Evolutionary conservation across 345 rosid genomes (phyloP), one percentile per base, ranked within the genome.

Genomic region (Acer negundo): DNA sequence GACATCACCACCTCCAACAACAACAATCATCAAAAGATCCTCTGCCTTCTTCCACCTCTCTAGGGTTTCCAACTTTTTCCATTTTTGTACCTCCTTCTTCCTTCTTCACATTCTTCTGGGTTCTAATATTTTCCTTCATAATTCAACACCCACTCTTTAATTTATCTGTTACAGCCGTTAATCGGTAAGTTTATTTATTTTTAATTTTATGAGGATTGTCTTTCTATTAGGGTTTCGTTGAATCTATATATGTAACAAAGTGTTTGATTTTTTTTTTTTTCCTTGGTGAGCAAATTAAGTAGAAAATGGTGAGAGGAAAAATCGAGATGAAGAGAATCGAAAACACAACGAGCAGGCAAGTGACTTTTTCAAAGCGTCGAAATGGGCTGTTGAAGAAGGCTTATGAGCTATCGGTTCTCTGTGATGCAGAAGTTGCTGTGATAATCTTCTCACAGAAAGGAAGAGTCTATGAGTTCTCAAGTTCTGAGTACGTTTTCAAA

Each of bases 291-390:
- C 10, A 75, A n/a, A 35, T 35, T 35, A 35, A 55, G 64, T 24
- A 73, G 83, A 63, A 70, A 15, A 90, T 90, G 94, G 90, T 82
- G 82, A 85, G 92, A 76, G 92, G 94, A n/a, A 90, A 88, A 80
- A 66, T 87, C 72, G 76, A 88, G 83, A 84, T 90, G 86, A 88
- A 78, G 83, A 81, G 80, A 82, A 90, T 90, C 28, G 94, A 90
- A 78, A 88, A 87, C 28, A 72, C 68, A 13, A 80, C 88, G 10
- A 88, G 89, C 83, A 77, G 92, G 79, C 94, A 88, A 79, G 92
- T 87, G 73, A 88, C 94, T 31, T 90, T 90, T 69, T 87, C 88
- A 0, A 90, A 90, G 82, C 77, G 93, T 40, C 84, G 90, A 73
- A 85, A 49, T 2, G 93, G 93, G 66, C 82, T 90, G 38, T 47